These are phyloP conservation scores for Heliamphora pulchella DNA, from an alignment of 179 eudicot species.

Conservation along the genomic window DNA sequence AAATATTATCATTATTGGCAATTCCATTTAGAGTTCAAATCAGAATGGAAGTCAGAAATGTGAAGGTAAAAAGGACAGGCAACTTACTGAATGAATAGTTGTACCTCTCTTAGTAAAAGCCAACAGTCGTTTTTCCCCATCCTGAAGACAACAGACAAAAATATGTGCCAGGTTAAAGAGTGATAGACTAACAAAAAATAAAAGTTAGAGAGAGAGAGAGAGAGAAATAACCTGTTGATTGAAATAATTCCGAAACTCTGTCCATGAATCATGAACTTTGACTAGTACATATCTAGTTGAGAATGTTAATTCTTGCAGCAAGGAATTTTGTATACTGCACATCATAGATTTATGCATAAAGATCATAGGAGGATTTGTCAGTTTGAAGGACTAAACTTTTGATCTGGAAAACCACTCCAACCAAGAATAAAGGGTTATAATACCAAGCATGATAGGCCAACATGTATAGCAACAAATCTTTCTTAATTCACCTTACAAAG, in stretches of 20 bases:
- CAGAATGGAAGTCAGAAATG: background rate
- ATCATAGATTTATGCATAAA: too few species aligned
- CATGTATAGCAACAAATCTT: too few species aligned
- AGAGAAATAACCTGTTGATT: constrained; percentile 46
- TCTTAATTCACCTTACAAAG: too few species aligned
- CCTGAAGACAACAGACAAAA: constrained; percentile 34
- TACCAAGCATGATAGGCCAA: too few species aligned
- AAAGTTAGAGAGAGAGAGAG: constrained; percentile 13
- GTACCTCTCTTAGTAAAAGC: constrained; percentile 91
- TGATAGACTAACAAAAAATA: too few species aligned
- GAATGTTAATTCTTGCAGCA: constrained; percentile 29
- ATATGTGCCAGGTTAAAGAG: too few species aligned
- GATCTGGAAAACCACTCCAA: too few species aligned
- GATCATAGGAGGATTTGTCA: too few species aligned
- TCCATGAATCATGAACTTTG: constrained; percentile 83
- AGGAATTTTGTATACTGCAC: too few species aligned
- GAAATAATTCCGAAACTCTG: constrained; percentile 70
- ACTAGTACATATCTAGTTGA: constrained; percentile 72
- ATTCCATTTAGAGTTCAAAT: background rate
- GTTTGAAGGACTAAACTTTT: too few species aligned
- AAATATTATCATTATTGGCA: background rate
- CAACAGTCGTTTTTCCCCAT: constrained; percentile 71
- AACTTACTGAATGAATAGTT: constrained; percentile 67
- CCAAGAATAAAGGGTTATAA: too few species aligned
- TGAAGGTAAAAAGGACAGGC: background rate